phyloP scores from a whole-genome alignment of 148 eudicot genomes.

The Polygonum aviculare region DNA sequence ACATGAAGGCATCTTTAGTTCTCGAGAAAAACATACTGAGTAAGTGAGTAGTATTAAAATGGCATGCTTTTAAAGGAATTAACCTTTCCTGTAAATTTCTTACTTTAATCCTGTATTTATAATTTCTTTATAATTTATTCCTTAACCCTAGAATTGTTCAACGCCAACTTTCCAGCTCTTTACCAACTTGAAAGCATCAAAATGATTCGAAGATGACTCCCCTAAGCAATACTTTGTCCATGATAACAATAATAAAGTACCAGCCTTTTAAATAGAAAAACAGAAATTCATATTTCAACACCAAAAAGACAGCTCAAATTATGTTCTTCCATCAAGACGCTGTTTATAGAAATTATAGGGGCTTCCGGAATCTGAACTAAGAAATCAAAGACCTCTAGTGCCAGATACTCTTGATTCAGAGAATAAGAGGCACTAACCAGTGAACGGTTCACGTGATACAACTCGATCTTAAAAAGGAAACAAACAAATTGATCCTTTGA shows the following conservation, averaged over 20 bases:
- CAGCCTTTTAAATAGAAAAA: not conserved
- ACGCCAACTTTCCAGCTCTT: not conserved
- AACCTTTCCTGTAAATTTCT: not conserved
- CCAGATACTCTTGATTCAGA: not conserved
- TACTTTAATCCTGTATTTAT: not conserved
- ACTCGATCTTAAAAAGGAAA: not conserved
- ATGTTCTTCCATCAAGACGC: not conserved
- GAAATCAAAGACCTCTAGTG: not conserved
- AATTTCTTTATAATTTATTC: not conserved
- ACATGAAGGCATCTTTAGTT: conserved; percentile 2
- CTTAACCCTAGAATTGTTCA: conserved; percentile 8
- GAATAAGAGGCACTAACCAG: not conserved
- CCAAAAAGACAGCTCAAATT: conserved; percentile 6
- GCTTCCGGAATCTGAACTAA: conserved; percentile 1
- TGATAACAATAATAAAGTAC: not conserved
- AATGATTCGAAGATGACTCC: conserved; percentile 6
- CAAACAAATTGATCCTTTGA: not conserved
- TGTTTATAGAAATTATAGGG: not conserved
- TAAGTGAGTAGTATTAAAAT: not conserved
- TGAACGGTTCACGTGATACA: not conserved
- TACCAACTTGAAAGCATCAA: not conserved
- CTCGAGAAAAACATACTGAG: conserved; percentile 3
- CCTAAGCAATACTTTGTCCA: conserved; percentile 1
- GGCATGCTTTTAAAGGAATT: conserved; percentile 6
- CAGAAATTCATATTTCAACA: not conserved